Base-by-base conservation (phyloP, 768 basidiomycete genomes). In the Leccinum longicurvipes region DNA sequence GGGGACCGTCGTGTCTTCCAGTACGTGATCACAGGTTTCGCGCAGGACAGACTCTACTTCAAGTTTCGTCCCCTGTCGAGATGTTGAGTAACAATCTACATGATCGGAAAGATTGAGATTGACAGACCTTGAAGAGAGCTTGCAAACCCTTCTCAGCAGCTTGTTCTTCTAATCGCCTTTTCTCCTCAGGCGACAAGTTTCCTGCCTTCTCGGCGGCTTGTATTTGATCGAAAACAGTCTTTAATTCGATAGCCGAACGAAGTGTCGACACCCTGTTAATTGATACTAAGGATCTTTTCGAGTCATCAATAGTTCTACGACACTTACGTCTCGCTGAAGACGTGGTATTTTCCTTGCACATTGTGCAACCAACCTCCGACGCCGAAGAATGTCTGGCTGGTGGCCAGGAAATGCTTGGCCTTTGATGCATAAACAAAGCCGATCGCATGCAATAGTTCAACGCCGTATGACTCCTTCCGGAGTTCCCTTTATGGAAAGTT, bases 291-390 rank as follows among this genome's bases (percentile, higher is more conserved):
- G 42, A 24, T 46, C 47, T 17, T 50, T 28, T 23, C 2, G 11
- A 29, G 19, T 10, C 42, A 25, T 8, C 29, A 29, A 47, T 50
- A 17, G 46, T 36, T 9, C 25, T 46, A 19, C 25, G n/a, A 55
- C 34, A 77, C 89, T 62, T 60, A 91, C 89, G 91, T 93, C 76
- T 94, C 92, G 67, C 91, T 93, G 72, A 96, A 90, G 17, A 94
- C 88, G 65, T 95, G 92, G 49, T 93, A 94, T 73, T 92, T 93
- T 12, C 89, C 90, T 69, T 92, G 90, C 3, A 93, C 90, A 53
- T 91, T 91, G 70, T 95, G 93, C 55, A 95, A 68, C 93, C 93
- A 96, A 7, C 93, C 93, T 12, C 93, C 93, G 15, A 96, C 86
- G 25, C 93, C 93, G 48, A 93, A 76, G 11, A 82, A 75, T 0